Base-by-base conservation (phyloP, 1,284 basidiomycete species). In the Tremellales sp. region DNA sequence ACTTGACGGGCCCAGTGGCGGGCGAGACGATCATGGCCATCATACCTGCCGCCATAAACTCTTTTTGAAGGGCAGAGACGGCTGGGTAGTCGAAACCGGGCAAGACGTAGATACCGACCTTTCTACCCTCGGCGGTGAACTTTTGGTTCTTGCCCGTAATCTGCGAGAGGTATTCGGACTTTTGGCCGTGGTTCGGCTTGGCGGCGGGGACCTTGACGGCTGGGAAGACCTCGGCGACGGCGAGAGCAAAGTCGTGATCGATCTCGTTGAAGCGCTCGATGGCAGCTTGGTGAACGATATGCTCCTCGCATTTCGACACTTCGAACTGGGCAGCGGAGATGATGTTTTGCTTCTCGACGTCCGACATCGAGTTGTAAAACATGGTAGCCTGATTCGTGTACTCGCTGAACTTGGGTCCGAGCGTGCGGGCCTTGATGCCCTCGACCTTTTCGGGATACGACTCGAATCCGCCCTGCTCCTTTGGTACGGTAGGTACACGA, bases 241-340 rank as follows among this genome's bases (percentile, higher is more conserved):
- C 66, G 49, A 80, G 78, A 0, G 87, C 85, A 36, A 89, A 78
- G 4, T 83, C 78, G 58, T 82, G 75, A 68, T 87, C 82, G 64
- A 91, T 64, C 40, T 65, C 77, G 64, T 82, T 84, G 54, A 87
- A 78, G 3, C 84, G 65, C 44, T 80, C 76, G 45, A 84, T 81
- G 66, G 86, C 85, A 2, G 76, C 77, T 65, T 82, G 75, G 66
- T 84, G 85, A 1, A 91, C 85, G 3, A 77, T 69, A 0, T 81
- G 79, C 55, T 89, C 86, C 51, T 86, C 82, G 70, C 85, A 87
- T 61, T 89, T 85, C 47, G 80, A 81, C 33, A 90, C 78, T 70
- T 89, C 88, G 68, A 90, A 90, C 11, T 82, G 81, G 52, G 87
- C 77, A 1, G 86, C 87, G 4, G 69, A 63, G 43, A 81, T 72